phyloP scores from a whole-genome alignment of 164 flowering plant species.

The Chimonanthus salicifolius region DNA sequence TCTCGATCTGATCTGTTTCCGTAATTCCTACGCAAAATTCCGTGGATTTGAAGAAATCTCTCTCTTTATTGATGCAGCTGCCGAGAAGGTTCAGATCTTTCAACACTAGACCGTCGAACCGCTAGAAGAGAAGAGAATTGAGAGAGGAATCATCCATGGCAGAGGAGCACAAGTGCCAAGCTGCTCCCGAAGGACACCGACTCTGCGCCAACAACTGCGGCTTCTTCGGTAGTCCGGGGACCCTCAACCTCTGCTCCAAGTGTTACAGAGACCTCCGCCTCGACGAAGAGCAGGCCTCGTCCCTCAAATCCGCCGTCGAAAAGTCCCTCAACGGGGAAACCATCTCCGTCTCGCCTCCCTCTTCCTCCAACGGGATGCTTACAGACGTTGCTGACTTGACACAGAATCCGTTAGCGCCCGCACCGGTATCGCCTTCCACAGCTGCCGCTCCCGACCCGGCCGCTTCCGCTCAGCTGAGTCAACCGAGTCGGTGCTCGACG shows the following conservation, averaged over 20 bases:
- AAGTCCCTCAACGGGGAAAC: constrained; percentile 27
- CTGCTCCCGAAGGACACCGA: constrained; percentile 46
- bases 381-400: constrained; percentile 3
- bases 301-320: constrained; percentile 39
- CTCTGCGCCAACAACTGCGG: constrained; percentile 82
- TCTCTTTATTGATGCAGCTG: background rate
- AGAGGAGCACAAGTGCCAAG: constrained; percentile 58
- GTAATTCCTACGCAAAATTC: background rate
- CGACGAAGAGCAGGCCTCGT: constrained; percentile 46
- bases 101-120: background rate
- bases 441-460: background rate
- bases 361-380: constrained; percentile 12
- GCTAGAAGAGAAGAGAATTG: background rate
- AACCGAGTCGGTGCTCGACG: constrained; percentile 38
- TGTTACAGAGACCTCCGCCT: constrained; percentile 54
- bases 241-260: constrained; percentile 62
- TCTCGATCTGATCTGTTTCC: background rate
- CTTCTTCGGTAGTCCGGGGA: constrained; percentile 65
- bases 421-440: background rate
- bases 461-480: constrained; percentile 5
- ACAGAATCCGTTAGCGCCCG: background rate
- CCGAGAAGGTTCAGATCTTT: background rate
- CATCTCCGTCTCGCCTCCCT: constrained; percentile 16
- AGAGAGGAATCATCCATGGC: constrained; percentile 34
- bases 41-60: background rate